A percentile compares a stretch with the other conserved stretches of the same genome.
Evolutionary conservation across 768 basidiomycete species (phyloP).

Genomic region (Russula sp.): DNA sequence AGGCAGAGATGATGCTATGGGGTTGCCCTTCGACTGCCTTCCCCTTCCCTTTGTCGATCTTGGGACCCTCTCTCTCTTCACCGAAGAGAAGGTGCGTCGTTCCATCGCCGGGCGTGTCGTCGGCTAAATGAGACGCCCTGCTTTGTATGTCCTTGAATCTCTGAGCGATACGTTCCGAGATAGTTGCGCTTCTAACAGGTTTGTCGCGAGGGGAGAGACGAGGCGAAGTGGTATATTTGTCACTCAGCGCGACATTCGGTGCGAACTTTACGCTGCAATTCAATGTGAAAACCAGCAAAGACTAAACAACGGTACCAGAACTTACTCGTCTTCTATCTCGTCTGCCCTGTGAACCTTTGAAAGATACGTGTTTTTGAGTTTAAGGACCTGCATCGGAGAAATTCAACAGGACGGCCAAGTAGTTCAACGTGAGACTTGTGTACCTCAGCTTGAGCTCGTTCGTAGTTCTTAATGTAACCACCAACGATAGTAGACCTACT

Average conservation of each 20-base stretch:
- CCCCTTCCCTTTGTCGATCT: constrained; percentile 83
- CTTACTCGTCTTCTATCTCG: constrained; percentile 92
- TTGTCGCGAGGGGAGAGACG: constrained; percentile 55
- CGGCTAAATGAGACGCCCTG: constrained; percentile 38
- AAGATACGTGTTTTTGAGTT: constrained; percentile 74
- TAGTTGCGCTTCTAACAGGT: constrained; percentile 67
- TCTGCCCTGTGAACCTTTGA: constrained; percentile 80
- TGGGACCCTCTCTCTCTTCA: constrained; percentile 41
- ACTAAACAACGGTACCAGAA: constrained; percentile 25
- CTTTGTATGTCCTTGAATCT: constrained; percentile 79
- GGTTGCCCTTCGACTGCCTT: constrained; percentile 50
- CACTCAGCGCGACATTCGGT: constrained; percentile 57
- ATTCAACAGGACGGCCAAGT: constrained; percentile 3
- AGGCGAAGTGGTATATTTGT: constrained; percentile 83
- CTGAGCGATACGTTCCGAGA: constrained; percentile 82
- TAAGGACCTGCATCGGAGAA: constrained; percentile 42
- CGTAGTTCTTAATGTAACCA: constrained; percentile 55
- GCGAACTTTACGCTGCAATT: constrained; percentile 77
- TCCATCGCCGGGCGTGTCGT: constrained; percentile 23
- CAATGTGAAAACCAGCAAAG: constrained; percentile 21
- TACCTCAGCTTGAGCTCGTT: constrained; percentile 64
- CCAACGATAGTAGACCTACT: constrained; percentile 30
- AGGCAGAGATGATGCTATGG: constrained; percentile 41
- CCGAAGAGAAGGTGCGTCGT: constrained; percentile 37
- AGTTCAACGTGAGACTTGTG: constrained; percentile 18